These are phyloP conservation scores for Cercospora sp. DNA, from an alignment of 2,329 filamentous ascomycete species.

Conservation along the genomic window DNA sequence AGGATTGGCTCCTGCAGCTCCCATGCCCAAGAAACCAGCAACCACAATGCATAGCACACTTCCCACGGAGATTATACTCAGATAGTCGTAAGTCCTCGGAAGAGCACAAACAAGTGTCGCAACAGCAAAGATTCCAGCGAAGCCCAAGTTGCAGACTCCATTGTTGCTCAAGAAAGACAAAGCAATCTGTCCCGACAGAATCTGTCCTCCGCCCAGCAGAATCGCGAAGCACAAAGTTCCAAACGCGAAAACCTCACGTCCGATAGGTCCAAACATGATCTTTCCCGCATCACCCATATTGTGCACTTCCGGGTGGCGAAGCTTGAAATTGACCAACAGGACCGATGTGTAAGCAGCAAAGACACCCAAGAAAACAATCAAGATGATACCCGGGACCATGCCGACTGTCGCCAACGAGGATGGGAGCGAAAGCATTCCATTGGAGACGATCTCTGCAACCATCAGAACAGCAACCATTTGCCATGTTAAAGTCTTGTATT, in stretches of 20 bases:
- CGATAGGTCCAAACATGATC: constrained; percentile 37
- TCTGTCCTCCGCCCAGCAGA: constrained; percentile 53
- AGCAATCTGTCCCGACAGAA: constrained; percentile 55
- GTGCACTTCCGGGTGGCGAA: constrained; percentile 40
- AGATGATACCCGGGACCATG: constrained; percentile 52
- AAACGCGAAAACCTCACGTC: constrained; percentile 33
- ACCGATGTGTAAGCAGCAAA: constrained; percentile 55
- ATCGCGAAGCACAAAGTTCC: constrained; percentile 56
- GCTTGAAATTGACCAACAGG: constrained; percentile 50
- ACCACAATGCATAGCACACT: constrained; percentile 51
- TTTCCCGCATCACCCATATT: constrained; percentile 41
- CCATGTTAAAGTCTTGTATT: constrained; percentile 20
- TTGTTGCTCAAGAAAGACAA: constrained; percentile 49
- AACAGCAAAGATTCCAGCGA: constrained; percentile 49
- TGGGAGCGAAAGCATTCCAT: constrained; percentile 55
- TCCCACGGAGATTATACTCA: constrained; percentile 50
- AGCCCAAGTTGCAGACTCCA: constrained; percentile 53
- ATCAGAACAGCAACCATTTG: constrained; percentile 20
- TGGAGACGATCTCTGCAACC: constrained; percentile 23
- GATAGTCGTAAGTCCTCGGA: constrained; percentile 50
- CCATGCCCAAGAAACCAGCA: constrained; percentile 53
- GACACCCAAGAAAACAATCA: constrained; percentile 53
- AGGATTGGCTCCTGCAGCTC: constrained; percentile 45
- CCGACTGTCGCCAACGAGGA: constrained; percentile 55
- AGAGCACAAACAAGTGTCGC: constrained; percentile 50